Evolutionary conservation across 495 filamentous ascomycete genomes (phyloP), one percentile per base, ranked within the genome.

Genomic region (Apodospora peruviana): DNA sequence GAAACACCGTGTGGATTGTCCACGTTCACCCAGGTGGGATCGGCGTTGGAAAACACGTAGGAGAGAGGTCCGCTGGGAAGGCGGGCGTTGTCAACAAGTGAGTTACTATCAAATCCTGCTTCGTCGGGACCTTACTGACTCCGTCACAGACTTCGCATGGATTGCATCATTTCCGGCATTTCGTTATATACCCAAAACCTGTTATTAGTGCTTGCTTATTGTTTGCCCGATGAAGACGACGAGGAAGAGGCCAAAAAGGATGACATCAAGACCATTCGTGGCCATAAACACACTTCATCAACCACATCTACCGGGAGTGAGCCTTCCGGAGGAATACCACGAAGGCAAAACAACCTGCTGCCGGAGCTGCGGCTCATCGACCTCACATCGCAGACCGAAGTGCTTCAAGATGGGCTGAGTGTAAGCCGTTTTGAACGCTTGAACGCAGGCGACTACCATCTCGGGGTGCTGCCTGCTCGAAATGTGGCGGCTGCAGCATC

Each of bases 151-250:
- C 78, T 97, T 69, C 85, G 87, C 57, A 91, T 91, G 56, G 93
- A 97, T 73, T 96, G 94, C 71, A 88, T 91, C 54, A 86, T 98
- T 75, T 95, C 91, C 66, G 93, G 94, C 62, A 85, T 98, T 62
- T 90, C 93, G 53, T 76, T 98, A 70, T 97, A 96, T 84, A 95
- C 87, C 64, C 90, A 91, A 57, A 90, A 81, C 57, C 74, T 95
- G 44, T 75, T 98, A 67, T 77, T 94, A 51, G 81, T 96, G 57
- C 85, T 98, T 74, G 90, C 90, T 60, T 93, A 91, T 64, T 80
- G 90, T 48, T 85, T 85, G 48, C 73, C 78, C 11, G 81, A 82
- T 10, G 81, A 84, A n/a, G 74, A 80, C 10, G 79, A 83, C n/a
- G 65, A 79, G 0, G 55, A 67, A 7, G 62, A 68, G 35, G 57